Evolutionary conservation across 1,139 yeast species (phyloP), one percentile per base, ranked within the genome.

Genomic region (Spencermartinsiella ligniputridi): DNA sequence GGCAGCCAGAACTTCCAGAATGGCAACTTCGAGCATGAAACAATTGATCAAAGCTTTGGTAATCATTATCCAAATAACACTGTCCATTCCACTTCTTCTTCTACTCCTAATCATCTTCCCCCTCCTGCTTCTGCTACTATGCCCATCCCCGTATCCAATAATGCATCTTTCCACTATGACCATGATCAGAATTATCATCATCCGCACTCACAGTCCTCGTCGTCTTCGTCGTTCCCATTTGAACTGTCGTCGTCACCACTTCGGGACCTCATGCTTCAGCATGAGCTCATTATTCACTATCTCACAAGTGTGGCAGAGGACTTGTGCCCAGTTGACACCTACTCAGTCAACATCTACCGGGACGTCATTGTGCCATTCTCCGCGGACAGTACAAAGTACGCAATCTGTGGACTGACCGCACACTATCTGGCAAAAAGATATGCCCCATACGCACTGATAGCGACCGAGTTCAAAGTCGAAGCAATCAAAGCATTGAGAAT

Each of bases 371-470:
- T 45, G 6, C 47, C 49, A 8, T 42, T 29, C 30, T 39, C 47
- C 8, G 39, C 35, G 18, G 30, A 37, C 34, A 33, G 47, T 5
- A 47, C 51, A 29, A 42, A 45, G 38, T 44, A 44, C 22, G 56
- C 56, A 21, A 39, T 52, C 6, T 53, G 56, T 33, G 52, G 50
- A 5, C 41, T 53, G 16, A 34, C 56, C 3, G 55, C 56, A 1
- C 38, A 39, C 21, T 46, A 50, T 40, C 42, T 52, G 41, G 35
- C 53, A 22, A 44, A 13, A 11, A 19, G 12, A 25, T 37, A n/a
- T 12, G 16, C 32, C 21, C 42, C 25, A 17, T 50, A 48, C 33
- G 39, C 39, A 20, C 39, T 42, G 9, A 32, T 46, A 42, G 40
- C 53, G 2, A 47, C 46, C 13, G 47, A 52, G 25, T 52, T 46